phyloP scores from a whole-genome alignment of 176 grass and related monocot species.

The Triticum monococcum region DNA sequence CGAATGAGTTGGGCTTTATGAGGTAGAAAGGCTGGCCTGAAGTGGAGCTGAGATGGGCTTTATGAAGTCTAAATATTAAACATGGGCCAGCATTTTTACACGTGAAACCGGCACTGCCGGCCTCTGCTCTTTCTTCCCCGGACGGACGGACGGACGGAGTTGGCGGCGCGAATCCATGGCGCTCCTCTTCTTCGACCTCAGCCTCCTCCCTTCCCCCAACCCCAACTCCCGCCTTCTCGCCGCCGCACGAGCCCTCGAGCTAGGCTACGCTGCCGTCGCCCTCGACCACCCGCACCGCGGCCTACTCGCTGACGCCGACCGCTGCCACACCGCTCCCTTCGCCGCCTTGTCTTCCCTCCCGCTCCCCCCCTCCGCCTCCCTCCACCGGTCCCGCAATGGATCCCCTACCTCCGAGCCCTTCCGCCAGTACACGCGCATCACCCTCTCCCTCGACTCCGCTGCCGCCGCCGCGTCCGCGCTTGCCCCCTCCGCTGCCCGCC shows the following conservation, averaged over 20 bases:
- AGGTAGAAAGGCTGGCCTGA: too few species aligned
- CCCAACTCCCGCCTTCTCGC: conserved; percentile 13
- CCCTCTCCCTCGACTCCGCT: conserved; percentile 51
- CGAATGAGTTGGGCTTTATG: too few species aligned
- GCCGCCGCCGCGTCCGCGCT: conserved; percentile 36
- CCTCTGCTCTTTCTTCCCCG: not conserved
- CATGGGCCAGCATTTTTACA: not conserved
- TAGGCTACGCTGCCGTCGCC: conserved; percentile 28
- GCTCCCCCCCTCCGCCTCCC: conserved; percentile 44
- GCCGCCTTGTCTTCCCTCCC: conserved; percentile 51
- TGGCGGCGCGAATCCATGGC: conserved; percentile 26
- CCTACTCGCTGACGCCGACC: conserved; percentile 53
- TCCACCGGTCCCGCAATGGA: conserved; percentile 48
- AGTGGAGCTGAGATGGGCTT: too few species aligned
- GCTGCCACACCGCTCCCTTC: conserved; percentile 49
- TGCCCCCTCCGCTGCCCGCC: conserved; percentile 36
- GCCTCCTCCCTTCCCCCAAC: conserved; percentile 40
- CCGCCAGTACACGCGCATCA: conserved; percentile 73
- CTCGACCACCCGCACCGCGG: conserved; percentile 67
- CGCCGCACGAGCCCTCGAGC: conserved; percentile 30
- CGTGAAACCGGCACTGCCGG: not conserved
- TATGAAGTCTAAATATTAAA: too few species aligned
- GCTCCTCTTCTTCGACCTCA: conserved; percentile 57
- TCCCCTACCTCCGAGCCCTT: conserved; percentile 38
- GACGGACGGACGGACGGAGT: too few species aligned